A percentile compares a stretch with the other conserved stretches of the same genome.
Conservation (phyloP, 2,329 filamentous ascomycete genomes). For the Fusarium dlaminii region DNA sequence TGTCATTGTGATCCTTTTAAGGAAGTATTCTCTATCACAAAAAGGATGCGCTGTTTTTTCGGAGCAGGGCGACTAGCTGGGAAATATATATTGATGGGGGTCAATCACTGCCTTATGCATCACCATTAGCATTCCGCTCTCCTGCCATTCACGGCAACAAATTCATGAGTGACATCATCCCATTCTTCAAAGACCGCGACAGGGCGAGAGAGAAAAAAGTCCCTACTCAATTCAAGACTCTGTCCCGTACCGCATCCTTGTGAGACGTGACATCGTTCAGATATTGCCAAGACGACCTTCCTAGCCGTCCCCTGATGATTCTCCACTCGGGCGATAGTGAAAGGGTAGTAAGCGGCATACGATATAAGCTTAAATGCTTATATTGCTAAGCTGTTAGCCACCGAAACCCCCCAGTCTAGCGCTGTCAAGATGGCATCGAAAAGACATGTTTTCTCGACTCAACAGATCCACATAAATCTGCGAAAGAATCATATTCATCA, state of each 20-base stretch:
- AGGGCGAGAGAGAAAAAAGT: neutral
- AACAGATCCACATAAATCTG: fast-evolving
- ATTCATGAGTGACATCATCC: neutral
- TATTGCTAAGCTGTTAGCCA: neutral
- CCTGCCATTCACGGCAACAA: neutral
- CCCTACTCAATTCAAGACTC: neutral
- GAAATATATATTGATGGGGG: neutral
- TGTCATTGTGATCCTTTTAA: neutral
- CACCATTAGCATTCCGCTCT: neutral
- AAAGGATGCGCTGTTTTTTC: neutral
- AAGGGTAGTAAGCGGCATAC: neutral
- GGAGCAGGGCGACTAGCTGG: neutral
- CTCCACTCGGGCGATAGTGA: neutral
- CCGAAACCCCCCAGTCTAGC: neutral
- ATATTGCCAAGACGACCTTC: neutral
- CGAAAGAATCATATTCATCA: neutral
- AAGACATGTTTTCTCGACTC: neutral
- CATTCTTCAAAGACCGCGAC: neutral
- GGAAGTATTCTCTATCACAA: fast-evolving
- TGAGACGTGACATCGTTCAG: neutral
- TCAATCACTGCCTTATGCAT: constrained; percentile 1
- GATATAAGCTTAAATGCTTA: neutral
- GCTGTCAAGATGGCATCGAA: neutral
- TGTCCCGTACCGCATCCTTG: neutral
- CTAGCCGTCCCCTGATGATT: fast-evolving